Evolutionary conservation across 176 grass and related monocot genomes (phyloP).

Genomic region (Carex scoparia): DNA sequence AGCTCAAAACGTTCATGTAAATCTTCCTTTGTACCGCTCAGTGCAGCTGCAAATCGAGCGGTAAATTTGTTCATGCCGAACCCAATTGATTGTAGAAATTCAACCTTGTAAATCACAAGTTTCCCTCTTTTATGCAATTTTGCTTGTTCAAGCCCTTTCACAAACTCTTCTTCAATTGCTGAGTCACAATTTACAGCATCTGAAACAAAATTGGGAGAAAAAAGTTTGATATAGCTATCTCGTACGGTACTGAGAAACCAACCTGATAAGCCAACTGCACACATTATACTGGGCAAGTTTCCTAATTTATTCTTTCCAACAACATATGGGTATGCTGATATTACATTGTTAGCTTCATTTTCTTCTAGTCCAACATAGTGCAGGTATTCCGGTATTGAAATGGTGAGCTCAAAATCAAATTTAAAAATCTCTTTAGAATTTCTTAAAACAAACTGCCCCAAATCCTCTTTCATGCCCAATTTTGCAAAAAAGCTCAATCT

Average conservation of each 20-base stretch:
- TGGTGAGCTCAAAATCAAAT: slow-evolving; percentile 47
- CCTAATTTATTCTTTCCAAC: slow-evolving; percentile 64
- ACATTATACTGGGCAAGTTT: slow-evolving; percentile 52
- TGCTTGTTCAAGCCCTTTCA: slow-evolving; percentile 42
- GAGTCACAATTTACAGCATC: slow-evolving; percentile 40
- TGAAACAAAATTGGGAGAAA: slow-evolving; percentile 51
- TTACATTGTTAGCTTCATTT: slow-evolving; percentile 24
- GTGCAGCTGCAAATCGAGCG: slow-evolving; percentile 13
- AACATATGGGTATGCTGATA: slow-evolving; percentile 43
- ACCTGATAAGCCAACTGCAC: slow-evolving; percentile 44
- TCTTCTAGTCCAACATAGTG: slow-evolving; percentile 37
- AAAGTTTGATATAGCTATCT: slow-evolving; percentile 27
- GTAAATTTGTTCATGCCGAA: slow-evolving; percentile 56
- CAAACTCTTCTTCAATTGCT: slow-evolving; percentile 41
- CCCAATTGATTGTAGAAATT: slow-evolving; percentile 74
- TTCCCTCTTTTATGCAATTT: slow-evolving; percentile 35
- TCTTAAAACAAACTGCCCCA: slow-evolving; percentile 49
- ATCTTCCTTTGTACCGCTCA: slow-evolving; percentile 43
- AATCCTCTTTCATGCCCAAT: slow-evolving; percentile 53
- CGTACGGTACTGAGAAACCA: slow-evolving; percentile 51
- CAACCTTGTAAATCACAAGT: slow-evolving; percentile 40
- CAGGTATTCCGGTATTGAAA: slow-evolving; percentile 64
- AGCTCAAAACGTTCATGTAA: slow-evolving; percentile 57
- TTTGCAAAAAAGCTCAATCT: slow-evolving; percentile 53
- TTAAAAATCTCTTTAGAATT: slow-evolving; percentile 42